Percentiles rank a stretch among this genome's conserved stretches.
These are phyloP conservation scores for Candida sonorensis DNA, from an alignment of 805 yeast species.

Conservation along the genomic window DNA sequence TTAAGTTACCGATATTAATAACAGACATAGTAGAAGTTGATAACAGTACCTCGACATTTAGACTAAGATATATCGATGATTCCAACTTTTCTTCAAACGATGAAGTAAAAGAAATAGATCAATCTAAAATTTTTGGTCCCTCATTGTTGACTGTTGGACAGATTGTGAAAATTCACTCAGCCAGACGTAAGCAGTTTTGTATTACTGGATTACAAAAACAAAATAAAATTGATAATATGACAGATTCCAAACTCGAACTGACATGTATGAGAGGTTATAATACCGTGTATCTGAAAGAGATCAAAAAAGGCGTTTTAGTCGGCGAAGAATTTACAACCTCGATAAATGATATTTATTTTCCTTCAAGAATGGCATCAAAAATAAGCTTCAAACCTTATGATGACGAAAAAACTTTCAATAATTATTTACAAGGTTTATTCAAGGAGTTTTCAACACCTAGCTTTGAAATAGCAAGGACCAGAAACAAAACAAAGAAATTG, in stretches of 20 bases:
- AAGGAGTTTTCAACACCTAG: background rate
- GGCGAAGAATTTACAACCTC: constrained; percentile 17
- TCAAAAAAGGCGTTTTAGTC: constrained; percentile 11
- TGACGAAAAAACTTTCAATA: constrained; percentile 7
- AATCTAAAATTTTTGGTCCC: constrained; percentile 29
- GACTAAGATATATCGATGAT: too few relatives aligned
- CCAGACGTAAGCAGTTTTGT: constrained; percentile 25
- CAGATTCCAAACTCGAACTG: constrained; percentile 18
- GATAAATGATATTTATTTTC: constrained; percentile 26
- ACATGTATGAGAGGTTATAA: constrained; percentile 60
- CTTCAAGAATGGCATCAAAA: constrained; percentile 29
- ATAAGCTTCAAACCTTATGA: constrained; percentile 10
- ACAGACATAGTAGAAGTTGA: constrained; percentile 3
- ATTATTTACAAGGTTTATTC: constrained; percentile 6
- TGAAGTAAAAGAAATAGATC: constrained; percentile 28
- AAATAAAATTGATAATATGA: background rate
- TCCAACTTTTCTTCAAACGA: too few relatives aligned
- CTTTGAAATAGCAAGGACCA: too few relatives aligned
- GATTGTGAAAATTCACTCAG: constrained; percentile 29
- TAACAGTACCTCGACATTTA: background rate
- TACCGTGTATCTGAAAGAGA: constrained; percentile 32
- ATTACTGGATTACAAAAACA: constrained; percentile 39
- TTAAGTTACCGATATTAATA: constrained; percentile 8
- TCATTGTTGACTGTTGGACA: constrained; percentile 58
- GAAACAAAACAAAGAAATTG: background rate